Conservation (phyloP, 2,329 filamentous ascomycete species). For the Fusarium ramigenum region DNA sequence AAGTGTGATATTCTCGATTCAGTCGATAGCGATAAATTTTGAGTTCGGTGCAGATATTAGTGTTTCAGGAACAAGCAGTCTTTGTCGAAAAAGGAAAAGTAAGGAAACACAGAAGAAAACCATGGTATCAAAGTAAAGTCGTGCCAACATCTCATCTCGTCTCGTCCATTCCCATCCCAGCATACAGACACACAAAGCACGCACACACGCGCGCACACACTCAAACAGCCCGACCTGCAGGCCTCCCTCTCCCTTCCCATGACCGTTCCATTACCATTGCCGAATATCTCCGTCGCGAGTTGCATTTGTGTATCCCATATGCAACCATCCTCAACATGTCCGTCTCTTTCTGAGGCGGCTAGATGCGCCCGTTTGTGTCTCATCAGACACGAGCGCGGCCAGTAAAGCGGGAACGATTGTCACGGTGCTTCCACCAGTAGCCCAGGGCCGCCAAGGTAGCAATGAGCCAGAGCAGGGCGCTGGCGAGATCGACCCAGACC, state of each 20-base stretch:
- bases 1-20: conserved; percentile 11
- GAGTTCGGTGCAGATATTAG: conserved; percentile 10
- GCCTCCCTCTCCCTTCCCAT: not conserved
- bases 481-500: conserved; percentile 83
- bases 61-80: conserved; percentile 19
- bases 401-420: conserved; percentile 64
- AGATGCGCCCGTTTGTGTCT: not conserved
- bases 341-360: not conserved
- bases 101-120: not conserved
- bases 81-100: not conserved
- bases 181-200: not conserved
- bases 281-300: conserved; percentile 2
- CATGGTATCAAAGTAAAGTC: conserved; percentile 21
- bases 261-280: not conserved
- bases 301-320: conserved; percentile 2
- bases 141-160: not conserved
- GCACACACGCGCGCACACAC: not conserved
- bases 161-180: not conserved
- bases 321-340: not conserved
- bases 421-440: conserved; percentile 68
- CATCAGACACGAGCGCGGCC: conserved; percentile 64
- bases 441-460: conserved; percentile 64
- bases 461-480: conserved; percentile 79
- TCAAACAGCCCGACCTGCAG: conserved; percentile 29
- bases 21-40: conserved; percentile 13